Percentiles rank a stretch among this genome's conserved stretches.
These are phyloP conservation scores for Talaromyces sp. DNA, from an alignment of 2,329 filamentous ascomycete species.

Conservation along the genomic window DNA sequence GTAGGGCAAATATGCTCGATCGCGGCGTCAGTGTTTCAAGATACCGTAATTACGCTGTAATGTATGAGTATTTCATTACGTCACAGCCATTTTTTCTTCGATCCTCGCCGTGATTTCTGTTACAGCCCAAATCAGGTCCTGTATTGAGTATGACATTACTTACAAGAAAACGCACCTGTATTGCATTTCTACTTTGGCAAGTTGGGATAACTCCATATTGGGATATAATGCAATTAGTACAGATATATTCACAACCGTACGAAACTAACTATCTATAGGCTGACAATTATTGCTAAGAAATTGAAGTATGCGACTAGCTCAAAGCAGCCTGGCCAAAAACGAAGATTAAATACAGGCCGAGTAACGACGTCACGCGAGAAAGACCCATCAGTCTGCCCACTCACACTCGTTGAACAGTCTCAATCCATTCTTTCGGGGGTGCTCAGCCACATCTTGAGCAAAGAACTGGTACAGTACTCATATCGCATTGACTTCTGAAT, in stretches of 20 bases:
- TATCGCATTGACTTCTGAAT: no score
- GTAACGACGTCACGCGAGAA: slow-evolving; percentile 35
- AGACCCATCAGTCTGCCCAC: slow-evolving; percentile 5
- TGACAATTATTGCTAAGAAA: background rate
- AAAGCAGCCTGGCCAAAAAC: background rate
- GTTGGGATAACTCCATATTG: background rate
- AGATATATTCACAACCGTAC: background rate
- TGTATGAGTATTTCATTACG: background rate
- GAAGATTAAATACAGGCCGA: slow-evolving; percentile 12
- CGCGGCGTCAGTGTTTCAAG: background rate
- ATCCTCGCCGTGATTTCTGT: background rate
- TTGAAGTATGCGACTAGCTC: background rate
- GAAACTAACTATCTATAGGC: background rate
- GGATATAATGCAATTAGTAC: background rate
- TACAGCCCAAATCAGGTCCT: background rate
- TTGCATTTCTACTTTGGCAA: background rate
- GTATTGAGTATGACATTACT: background rate
- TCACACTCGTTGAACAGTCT: background rate
- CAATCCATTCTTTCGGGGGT: background rate
- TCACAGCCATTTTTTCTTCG: background rate
- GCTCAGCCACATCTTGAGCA: background rate
- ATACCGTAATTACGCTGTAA: background rate
- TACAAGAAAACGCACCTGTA: background rate
- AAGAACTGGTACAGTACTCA: background rate
- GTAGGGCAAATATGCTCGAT: background rate